Evolutionary conservation across 1,139 yeast species (phyloP), one percentile per base, ranked within the genome.

Genomic region (Zygotorulaspora mrakii): DNA sequence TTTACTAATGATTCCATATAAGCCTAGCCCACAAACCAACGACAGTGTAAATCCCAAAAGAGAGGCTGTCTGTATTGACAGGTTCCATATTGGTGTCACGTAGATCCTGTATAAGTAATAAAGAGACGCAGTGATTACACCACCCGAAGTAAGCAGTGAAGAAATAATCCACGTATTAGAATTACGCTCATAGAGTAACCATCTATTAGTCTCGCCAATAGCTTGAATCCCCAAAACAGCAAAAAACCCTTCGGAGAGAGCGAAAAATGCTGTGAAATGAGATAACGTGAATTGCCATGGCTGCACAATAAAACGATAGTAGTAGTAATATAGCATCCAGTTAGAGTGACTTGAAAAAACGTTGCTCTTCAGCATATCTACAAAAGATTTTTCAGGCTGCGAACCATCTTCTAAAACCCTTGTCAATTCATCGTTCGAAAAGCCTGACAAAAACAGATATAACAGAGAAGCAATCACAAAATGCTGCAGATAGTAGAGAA

Each of bases 161-260:
- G 81, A 76, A 34, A 89, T 82, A 46, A 84, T 76, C 94, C 95
- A 86, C 27, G 79, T 69, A 7, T 89, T 83, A 12, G 66, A 59
- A 33, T 64, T 60, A 27, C 53, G 49, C 17, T 53, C 59, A 32
- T 53, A 47, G n/a, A 44, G 40, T 21, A 87, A 66, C 83, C 91
- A 82, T 47, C 76, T 73, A 40, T 86, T 74, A 6, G 86, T 77
- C 58, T 87, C 91, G 5, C 97, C 96, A 29, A 85, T 74, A 6
- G 95, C 88, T 65, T 91, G 98, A 47, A 91, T 86, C 20, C 88
- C 81, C 42, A 91, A 68, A 30, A 91, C 73, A 0, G 96, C 80
- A 65, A 96, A 91, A 54, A 91, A 82, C 1, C 98, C 98, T 66
- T 91, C 98, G 41, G 88, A 66, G 11, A 88, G 72, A 1, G 96